Evolutionary conservation across 805 yeast genomes (phyloP), one percentile per base, ranked within the genome.

Genomic region (Candida hungchunana): DNA sequence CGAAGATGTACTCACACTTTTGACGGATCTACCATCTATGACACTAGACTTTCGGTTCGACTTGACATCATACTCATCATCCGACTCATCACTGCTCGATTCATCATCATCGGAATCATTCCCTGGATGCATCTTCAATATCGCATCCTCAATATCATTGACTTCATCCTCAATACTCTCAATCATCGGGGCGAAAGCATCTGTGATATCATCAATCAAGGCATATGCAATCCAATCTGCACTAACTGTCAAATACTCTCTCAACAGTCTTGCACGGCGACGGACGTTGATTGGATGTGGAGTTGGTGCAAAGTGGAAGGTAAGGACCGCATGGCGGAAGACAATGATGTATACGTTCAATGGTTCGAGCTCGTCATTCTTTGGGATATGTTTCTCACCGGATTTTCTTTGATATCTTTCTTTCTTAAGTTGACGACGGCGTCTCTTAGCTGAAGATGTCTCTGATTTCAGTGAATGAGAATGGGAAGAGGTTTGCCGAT

Each of bases 211-310:
- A 64, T 93, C 98, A 49, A 93, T 86, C 44, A 93, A 64, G 0
- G 97, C 97, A 62, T 93, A 93, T 2, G 96, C 90, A 30, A 93
- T 82, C 98, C 98, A 93, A 59, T 93, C 97, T 0, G 97, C 78
- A 3, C 90, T 77, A 5, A 93, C 95, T 3, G 85, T 86, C 43
- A 93, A 66, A 54, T 89, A 90, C 57, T 93, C 98, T 43, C 81
- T 71, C 44, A 90, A 68, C 44, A 93, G 64, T 39, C 98, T 70
- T 0, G 95, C 95, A 57, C 98, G 76, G 58, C 97, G 73, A 48
- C 98, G 75, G 21, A 93, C 98, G 54, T 93, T 93, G 32, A 88
- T 84, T 0, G 97, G 95, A 59, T 93, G 98, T 3, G 96, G 95
- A 0, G 97, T 87, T 10, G 96, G 90, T 8, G 87, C 80, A 60